Base-by-base conservation (phyloP, 2,329 filamentous ascomycete species). In the Talaromyces sp. region DNA sequence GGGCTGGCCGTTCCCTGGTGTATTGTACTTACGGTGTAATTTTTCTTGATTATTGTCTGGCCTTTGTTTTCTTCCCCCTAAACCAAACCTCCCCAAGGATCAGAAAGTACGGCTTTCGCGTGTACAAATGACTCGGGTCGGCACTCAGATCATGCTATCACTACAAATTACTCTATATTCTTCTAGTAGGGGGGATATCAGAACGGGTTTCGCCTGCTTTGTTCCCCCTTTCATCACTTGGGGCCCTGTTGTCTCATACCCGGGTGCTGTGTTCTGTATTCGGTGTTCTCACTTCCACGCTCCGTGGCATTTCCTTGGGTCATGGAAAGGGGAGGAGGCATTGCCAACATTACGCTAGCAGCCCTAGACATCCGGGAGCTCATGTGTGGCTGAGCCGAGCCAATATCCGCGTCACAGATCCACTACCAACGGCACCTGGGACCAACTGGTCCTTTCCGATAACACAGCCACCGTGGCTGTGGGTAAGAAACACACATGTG, bases 401-500 rank as follows among this genome's bases (percentile, higher is more conserved):
- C 33, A 11, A 33, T 49, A 58, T 60, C 51, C 52, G 52, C 52
- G 55, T 58, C 57, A 58, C 57, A 56, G 35, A 33, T 27, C 24
- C 24, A 27, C 46, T n/a, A n/a, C n/a, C n/a, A n/a, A n/a, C n/a
- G n/a, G n/a, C n/a, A n/a, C n/a, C n/a, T n/a, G n/a, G n/a, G 52
- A 39, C 37, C 57, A 54, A 59, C 57, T 41, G 16, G 33, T 36
- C 35, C 41, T 49, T 45, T 20, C 37, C n/a, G 32, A 22, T 10
- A n/a, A 49, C 57, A 58, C 57, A 60, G 53, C 58, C 53, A 58
- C 51, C 40, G 58, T 61, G 58, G 58, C 58, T 58, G 55, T 54
- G 46, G 41, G 39, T 20, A 43, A 8, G 36, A 39, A 42, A 9
- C 24, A 27, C 24, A 5, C 24, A 27, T 27, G 9, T 27, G 24